Percentiles rank a stretch among this genome's conserved stretches.
Conservation (phyloP, 768 basidiomycete species). For the Lactarius sp. region DNA sequence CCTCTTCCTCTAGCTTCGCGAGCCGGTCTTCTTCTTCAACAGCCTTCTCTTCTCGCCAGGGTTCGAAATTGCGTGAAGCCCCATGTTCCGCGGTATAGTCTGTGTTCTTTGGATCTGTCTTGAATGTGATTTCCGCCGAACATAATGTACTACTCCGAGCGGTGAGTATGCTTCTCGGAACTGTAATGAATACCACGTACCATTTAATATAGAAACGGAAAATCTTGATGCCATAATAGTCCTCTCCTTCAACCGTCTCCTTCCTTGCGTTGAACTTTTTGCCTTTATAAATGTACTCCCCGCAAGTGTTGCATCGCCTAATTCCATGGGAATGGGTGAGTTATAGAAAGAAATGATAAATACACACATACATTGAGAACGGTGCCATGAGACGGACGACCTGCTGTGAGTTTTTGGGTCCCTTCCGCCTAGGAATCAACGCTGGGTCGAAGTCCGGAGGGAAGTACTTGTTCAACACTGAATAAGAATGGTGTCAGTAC, state of each 20-base stretch:
- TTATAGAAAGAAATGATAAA: background rate
- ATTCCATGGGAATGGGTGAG: constrained; percentile 12
- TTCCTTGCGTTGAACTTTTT: constrained; percentile 99
- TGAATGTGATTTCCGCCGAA: constrained; percentile 98
- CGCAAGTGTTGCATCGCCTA: constrained; percentile 92
- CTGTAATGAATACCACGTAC: constrained; percentile 41
- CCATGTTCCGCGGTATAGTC: constrained; percentile 94
- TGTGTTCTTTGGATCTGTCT: constrained; percentile 97
- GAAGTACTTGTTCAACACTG: constrained; percentile 92
- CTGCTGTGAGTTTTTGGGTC: constrained; percentile 92
- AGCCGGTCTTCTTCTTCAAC: constrained; percentile 80
- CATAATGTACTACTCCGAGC: constrained; percentile 67
- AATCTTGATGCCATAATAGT: constrained; percentile 98
- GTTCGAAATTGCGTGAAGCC: constrained; percentile 96
- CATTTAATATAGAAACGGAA: constrained; percentile 93
- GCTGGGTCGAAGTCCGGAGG: constrained; percentile 98
- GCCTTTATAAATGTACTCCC: constrained; percentile 98
- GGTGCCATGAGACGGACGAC: constrained; percentile 99
- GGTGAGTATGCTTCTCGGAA: constrained; percentile 24
- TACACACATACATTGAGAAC: constrained; percentile 78
- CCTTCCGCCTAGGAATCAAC: constrained; percentile 87
- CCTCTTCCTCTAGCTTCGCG: constrained; percentile 83
- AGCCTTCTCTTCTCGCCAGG: constrained; percentile 82
- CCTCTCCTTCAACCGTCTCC: constrained; percentile 95
- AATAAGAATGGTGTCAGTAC: constrained; percentile 12